Base-by-base conservation (phyloP, 179 eudicot genomes). In the Beta macrorhiza region DNA sequence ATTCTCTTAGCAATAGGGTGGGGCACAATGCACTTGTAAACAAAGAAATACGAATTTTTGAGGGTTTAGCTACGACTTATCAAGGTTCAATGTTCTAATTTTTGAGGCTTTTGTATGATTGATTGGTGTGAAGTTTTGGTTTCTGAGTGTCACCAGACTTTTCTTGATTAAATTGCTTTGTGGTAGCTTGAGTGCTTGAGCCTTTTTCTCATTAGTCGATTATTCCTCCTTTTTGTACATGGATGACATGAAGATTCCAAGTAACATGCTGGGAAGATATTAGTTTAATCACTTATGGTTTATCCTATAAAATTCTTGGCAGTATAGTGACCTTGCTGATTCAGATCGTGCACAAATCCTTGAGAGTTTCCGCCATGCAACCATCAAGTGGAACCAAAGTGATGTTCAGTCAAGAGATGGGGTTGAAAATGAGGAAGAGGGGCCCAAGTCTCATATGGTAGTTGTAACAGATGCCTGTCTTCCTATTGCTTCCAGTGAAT, bases 241-340 rank as follows among this genome's bases (percentile, higher is more conserved):
- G n/a, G 68, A 22, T 79, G 62, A 22, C 65, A 52, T 0, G 3
- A 59, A 22, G 51, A 56, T 19, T 56, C 47, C 59, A 42, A 15
- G 72, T 49, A 76, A 57, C 65, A 22, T 67, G 32, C 16, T 32
- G 0, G 37, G 37, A 32, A 32, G 57, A 42, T 14, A 15, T 11
- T 37, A 45, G 15, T 15, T 17, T 25, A 51, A 16, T 72, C 5
- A 2, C 71, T 5, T 5, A 52, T 59, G 17, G 10, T 17, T 59
- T 11, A 45, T 20, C 47, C 1, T 67, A 16, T 67, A 37, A 8
- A 0, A 52, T 53, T 52, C 22, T 77, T 77, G 75, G 83, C 92
- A 94, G 99, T 94, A 94, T 84, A 94, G 98, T 85, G 99, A 94
- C 86, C 93, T 92, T 82, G 86, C 92, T 55, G 97, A 91, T 83